These are phyloP conservation scores for Pyropia haitanensis DNA, from an alignment of 23 red algal genomes.

Conservation along the genomic window DNA sequence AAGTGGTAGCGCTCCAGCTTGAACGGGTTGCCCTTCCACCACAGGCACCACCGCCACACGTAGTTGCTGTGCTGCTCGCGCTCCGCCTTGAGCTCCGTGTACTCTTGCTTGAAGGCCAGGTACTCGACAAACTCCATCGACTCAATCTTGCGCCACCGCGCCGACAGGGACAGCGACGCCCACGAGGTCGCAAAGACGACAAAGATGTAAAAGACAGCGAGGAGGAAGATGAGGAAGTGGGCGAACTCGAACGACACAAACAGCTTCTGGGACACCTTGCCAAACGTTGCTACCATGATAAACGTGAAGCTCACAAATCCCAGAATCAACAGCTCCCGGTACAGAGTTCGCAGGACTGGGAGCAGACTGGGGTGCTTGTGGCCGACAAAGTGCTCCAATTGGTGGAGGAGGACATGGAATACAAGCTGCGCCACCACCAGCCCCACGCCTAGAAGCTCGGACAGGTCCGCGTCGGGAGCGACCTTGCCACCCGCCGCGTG, in stretches of 20 bases:
- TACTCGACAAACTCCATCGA: conserved; percentile 43
- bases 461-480: neutral
- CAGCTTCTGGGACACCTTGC: conserved; percentile 16
- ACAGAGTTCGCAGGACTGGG: conserved; percentile 26
- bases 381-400: conserved; percentile 44
- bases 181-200: conserved; percentile 27
- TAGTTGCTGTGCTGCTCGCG: conserved; percentile 23
- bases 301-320: conserved; percentile 49
- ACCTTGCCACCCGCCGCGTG: too few relatives aligned
- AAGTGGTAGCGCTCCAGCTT: conserved; percentile 27
- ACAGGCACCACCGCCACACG: conserved; percentile 40
- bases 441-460: conserved; percentile 55
- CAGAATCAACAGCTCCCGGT: conserved; percentile 75
- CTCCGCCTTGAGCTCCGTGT: conserved; percentile 13
- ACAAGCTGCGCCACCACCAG: conserved; percentile 54
- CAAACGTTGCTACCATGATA: conserved; percentile 36
- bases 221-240: conserved; percentile 74
- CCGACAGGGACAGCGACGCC: conserved; percentile 27
- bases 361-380: conserved; percentile 43
- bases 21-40: conserved; percentile 39
- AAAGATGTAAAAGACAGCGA: conserved; percentile 64
- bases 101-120: conserved; percentile 51
- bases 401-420: conserved; percentile 23
- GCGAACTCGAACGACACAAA: conserved; percentile 67
- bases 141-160: conserved; percentile 56